phyloP scores from a whole-genome alignment of 805 yeast genomes.

The Metschnikowia kunwiensis region DNA sequence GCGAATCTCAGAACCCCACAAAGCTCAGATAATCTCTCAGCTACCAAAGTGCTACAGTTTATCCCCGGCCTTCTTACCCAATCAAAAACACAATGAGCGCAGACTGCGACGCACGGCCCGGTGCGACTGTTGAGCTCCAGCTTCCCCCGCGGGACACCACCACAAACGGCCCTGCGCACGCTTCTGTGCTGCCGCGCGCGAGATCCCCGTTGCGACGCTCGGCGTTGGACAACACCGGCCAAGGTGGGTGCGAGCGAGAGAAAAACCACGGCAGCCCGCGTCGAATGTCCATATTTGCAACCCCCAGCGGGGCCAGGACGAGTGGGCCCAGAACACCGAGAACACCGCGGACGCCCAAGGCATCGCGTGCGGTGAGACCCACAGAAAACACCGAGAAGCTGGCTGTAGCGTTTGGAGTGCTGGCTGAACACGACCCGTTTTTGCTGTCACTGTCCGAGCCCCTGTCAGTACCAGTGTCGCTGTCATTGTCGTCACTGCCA shows the following conservation, averaged over 20 bases:
- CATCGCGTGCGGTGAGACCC: too few relatives aligned
- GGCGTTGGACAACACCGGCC: slow-evolving; percentile 1
- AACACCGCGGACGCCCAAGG: slow-evolving; percentile 2
- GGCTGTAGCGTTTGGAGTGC: neutral
- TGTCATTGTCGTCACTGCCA: too few relatives aligned
- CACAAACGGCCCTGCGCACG: too few relatives aligned
- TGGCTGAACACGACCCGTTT: too few relatives aligned
- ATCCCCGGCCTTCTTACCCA: too few relatives aligned
- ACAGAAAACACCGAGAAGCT: slow-evolving; percentile 3
- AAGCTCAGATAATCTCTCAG: too few relatives aligned
- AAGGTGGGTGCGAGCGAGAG: too few relatives aligned
- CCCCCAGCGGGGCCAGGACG: too few relatives aligned
- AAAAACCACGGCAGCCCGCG: neutral
- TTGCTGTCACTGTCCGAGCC: too few relatives aligned
- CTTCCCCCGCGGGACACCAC: slow-evolving; percentile 2
- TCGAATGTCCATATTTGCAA: slow-evolving; percentile 3
- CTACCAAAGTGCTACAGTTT: too few relatives aligned
- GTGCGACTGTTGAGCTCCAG: slow-evolving; percentile 3
- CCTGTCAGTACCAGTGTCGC: too few relatives aligned
- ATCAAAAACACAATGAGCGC: slow-evolving; percentile 1
- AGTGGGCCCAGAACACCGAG: neutral
- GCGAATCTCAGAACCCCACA: too few relatives aligned
- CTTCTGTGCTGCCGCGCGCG: slow-evolving; percentile 5
- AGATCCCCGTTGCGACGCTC: slow-evolving; percentile 8
- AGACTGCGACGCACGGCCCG: neutral